Conservation (phyloP, 2,329 filamentous ascomycete genomes). For the Phaeosphaeria sp. region DNA sequence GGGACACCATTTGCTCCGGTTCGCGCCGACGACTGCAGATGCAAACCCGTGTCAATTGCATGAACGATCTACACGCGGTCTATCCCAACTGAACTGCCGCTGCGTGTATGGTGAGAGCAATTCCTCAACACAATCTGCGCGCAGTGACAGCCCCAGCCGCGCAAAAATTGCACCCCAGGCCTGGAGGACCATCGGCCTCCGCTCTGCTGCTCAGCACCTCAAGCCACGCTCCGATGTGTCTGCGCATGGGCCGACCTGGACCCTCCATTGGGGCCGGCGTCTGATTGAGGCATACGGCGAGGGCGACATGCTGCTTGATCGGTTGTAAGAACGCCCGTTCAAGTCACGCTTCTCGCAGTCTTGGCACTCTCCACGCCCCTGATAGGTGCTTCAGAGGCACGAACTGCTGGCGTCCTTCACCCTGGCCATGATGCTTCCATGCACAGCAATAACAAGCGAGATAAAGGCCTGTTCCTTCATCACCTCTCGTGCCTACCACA, state of each 20-base stretch:
- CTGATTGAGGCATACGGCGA: conserved; percentile 20
- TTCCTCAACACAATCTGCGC: conserved; percentile 32
- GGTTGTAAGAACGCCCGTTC: conserved; percentile 36
- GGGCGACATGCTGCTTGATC: conserved; percentile 35
- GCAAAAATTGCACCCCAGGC: conserved; percentile 16
- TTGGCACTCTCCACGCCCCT: neutral
- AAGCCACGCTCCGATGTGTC: conserved; percentile 30
- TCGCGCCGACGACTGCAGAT: neutral
- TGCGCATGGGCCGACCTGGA: conserved; percentile 28
- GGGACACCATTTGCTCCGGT: conserved; percentile 4
- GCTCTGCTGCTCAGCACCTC: conserved; percentile 28
- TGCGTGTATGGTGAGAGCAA: conserved; percentile 11
- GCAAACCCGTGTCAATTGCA: conserved; percentile 17
- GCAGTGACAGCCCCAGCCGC: conserved; percentile 17
- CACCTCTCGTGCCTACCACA: conserved; percentile 22
- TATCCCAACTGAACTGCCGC: conserved; percentile 26
- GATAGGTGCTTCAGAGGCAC: conserved; percentile 1
- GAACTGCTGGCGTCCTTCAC: neutral
- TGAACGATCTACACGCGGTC: conserved; percentile 21
- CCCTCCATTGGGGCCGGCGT: conserved; percentile 13
- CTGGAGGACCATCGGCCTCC: conserved; percentile 23
- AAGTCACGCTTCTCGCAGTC: conserved; percentile 5
- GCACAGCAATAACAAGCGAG: conserved; percentile 28
- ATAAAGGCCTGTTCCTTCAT: conserved; percentile 31
- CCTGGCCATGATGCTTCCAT: conserved; percentile 8